Evolutionary conservation across 768 basidiomycete genomes (phyloP).

Genomic region (Boletus bicolor): DNA sequence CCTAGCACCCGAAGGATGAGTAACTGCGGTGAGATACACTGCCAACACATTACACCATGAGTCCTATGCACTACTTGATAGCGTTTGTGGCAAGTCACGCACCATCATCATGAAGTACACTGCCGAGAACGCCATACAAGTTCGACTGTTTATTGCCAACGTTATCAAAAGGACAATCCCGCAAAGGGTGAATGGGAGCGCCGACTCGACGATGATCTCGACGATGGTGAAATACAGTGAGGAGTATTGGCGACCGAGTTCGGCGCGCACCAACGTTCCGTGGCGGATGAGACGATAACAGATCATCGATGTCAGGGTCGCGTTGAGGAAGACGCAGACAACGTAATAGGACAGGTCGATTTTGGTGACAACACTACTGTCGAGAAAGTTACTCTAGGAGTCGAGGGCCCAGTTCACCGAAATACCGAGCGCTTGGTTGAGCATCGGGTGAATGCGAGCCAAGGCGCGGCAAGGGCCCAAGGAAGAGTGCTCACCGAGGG

Average conservation of each 20-base stretch:
- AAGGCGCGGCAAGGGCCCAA: no score
- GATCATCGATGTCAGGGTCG: neutral
- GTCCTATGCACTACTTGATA: no score
- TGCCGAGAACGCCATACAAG: no score
- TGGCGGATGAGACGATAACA: neutral
- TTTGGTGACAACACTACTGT: neutral
- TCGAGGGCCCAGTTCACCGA: neutral
- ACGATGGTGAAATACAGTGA: neutral
- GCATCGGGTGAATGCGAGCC: neutral
- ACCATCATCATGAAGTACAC: no score
- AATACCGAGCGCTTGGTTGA: neutral
- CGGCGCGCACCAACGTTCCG: neutral
- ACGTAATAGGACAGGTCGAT: neutral
- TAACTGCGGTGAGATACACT: no score
- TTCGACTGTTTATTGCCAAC: no score
- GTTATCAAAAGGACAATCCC: no score
- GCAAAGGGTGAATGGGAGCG: no score
- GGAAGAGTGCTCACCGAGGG: neutral
- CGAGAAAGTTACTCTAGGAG: neutral
- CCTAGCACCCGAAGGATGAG: no score
- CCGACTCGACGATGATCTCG: neutral
- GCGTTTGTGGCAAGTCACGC: no score
- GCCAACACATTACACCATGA: no score
- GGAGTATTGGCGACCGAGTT: neutral
- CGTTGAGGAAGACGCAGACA: neutral